phyloP scores from a whole-genome alignment of 257 asterid species.

The Lithospermum erythrorhizon region DNA sequence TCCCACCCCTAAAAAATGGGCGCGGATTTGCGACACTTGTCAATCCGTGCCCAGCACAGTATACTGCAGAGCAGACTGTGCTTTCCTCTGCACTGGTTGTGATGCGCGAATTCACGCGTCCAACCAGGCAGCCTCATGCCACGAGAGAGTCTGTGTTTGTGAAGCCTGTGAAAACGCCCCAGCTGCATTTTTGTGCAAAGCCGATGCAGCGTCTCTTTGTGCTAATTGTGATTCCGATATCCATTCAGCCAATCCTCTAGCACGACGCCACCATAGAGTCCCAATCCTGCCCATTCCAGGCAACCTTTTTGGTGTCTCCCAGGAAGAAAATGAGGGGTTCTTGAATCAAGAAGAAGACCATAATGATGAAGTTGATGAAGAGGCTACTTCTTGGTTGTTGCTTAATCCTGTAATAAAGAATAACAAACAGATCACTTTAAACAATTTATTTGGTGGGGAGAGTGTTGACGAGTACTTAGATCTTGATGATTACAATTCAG shows the following conservation, averaged over 20 bases:
- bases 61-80: slow-evolving; percentile 49
- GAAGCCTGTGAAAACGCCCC: slow-evolving; percentile 59
- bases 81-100: slow-evolving; percentile 48
- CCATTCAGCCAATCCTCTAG: slow-evolving; percentile 79
- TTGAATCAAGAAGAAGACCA: slow-evolving; percentile 27
- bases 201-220: slow-evolving; percentile 77
- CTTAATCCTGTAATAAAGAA: slow-evolving; percentile 33
- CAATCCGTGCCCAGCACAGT: slow-evolving; percentile 34
- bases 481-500: slow-evolving; percentile 33
- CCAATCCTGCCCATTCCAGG: slow-evolving; percentile 36
- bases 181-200: slow-evolving; percentile 63
- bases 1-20: slow-evolving; percentile 22
- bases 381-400: slow-evolving; percentile 67
- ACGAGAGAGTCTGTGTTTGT: slow-evolving; percentile 48
- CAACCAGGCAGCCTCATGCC: slow-evolving; percentile 23
- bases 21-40: slow-evolving; percentile 47
- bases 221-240: slow-evolving; percentile 57
- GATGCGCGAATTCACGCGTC: slow-evolving; percentile 43
- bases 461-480: slow-evolving; percentile 49
- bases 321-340: slow-evolving; percentile 22
- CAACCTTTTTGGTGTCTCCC: slow-evolving; percentile 15
- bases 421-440: slow-evolving; percentile 8
- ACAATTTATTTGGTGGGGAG: slow-evolving; percentile 26
- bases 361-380: slow-evolving; percentile 37
- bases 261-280: slow-evolving; percentile 82